Evolutionary conservation across 495 filamentous ascomycete species (phyloP), one percentile per base, ranked within the genome.

Genomic region (Podospora pseudoanserina): DNA sequence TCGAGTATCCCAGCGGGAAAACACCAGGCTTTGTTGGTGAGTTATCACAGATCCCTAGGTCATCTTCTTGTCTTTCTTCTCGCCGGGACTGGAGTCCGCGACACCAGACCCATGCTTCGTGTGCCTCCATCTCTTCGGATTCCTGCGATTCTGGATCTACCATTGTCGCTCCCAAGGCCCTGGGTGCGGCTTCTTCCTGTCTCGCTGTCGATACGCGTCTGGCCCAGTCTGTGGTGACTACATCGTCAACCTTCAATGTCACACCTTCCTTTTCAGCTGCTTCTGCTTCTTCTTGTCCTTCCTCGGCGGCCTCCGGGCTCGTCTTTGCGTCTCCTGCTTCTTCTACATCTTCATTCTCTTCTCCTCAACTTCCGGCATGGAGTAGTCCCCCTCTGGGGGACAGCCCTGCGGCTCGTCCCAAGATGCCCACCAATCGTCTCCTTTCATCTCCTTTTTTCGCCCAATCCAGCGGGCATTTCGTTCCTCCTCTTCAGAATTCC

Each of bases 11-110:
- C 54, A 70, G 81, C 32, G 78, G 80, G 68, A 85, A 84, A 65
- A 71, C 66, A 60, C 75, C 78, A 60, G 79, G 79, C 63, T 93
- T 86, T 82, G 90, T 97, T 81, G 92, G 93, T 97, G 87, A 89
- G 93, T 95, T 80, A 76, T 67, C 73, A 69, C 71, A 73, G 56
- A 72, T 77, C 72, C 71, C 76, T 75, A 72, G 74, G 67, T 75
- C 39, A 49, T 49, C 72, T 72, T 71, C 57, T 72, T 54, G 65
- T 67, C 57, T 68, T 62, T 65, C 69, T 71, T 68, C 59, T 68
- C 56, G 63, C 64, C 63, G 26, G 56, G 60, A 11, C 60, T 66
- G 49, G 58, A 63, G 61, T 55, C 66, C 63, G 20, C 60, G 39
- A 32, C 56, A 26, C 32, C 68, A 54, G 39, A 30, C 18, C 39